Evolutionary conservation across 2,329 filamentous ascomycete genomes (phyloP).

Genomic region (Ophiosphaerella narmari): DNA sequence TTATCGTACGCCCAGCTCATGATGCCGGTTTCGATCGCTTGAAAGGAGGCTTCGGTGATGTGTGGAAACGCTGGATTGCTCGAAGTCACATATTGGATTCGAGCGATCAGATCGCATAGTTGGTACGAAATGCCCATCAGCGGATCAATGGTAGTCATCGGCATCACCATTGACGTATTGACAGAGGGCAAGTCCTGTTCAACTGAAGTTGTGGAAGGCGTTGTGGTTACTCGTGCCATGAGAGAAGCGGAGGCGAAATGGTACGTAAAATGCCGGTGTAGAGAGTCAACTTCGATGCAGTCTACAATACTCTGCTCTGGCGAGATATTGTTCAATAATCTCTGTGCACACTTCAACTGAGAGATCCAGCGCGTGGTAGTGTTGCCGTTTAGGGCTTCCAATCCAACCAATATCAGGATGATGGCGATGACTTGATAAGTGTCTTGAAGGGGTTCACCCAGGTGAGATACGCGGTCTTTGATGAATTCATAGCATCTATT

Average conservation of each 20-base stretch:
- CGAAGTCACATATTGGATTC: constrained; percentile 41
- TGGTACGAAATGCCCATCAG: constrained; percentile 44
- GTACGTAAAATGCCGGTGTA: constrained; percentile 45
- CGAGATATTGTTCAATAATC: constrained; percentile 32
- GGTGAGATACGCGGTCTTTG: constrained; percentile 32
- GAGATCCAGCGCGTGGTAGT: constrained; percentile 42
- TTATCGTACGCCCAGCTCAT: constrained; percentile 41
- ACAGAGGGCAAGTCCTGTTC: constrained; percentile 27
- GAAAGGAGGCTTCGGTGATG: constrained; percentile 40
- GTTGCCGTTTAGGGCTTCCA: constrained; percentile 42
- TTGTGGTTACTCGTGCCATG: constrained; percentile 35
- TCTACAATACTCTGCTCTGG: constrained; percentile 28
- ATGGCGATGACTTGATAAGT: constrained; percentile 41
- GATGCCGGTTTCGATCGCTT: constrained; percentile 37
- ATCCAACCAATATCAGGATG: constrained; percentile 39
- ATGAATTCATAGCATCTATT: constrained; percentile 40
- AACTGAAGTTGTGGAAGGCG: constrained; percentile 12
- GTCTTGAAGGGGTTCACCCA: constrained; percentile 31
- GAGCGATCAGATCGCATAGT: constrained; percentile 39
- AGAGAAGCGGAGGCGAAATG: constrained; percentile 43
- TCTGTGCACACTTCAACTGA: constrained; percentile 41
- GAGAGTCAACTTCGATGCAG: constrained; percentile 39
- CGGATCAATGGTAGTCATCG: constrained; percentile 40
- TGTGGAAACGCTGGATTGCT: constrained; percentile 40
- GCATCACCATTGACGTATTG: constrained; percentile 17